Evolutionary conservation across 768 basidiomycete genomes (phyloP), one percentile per base, ranked within the genome.

Genomic region (Lentinula edodes): DNA sequence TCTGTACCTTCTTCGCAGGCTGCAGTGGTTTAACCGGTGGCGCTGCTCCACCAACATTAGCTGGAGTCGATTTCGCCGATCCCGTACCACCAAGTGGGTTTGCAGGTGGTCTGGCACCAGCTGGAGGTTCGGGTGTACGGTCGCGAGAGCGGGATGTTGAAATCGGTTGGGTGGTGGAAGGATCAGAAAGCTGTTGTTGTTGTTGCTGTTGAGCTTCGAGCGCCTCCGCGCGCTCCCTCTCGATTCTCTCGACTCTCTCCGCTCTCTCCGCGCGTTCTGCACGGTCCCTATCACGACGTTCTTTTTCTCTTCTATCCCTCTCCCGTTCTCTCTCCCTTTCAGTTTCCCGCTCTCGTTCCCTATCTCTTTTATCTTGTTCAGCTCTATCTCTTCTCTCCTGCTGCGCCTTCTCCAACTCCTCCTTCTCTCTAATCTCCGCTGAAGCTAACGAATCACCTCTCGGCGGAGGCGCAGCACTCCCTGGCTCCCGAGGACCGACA

Each of bases 11-110:
- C 80, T 91, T 92, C 36, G 74, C 69, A 0, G 89, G 83, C 69
- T 91, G 90, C 61, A 94, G 73, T 0, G 91, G 91, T 67, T 91
- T 87, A 38, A 93, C 85, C 1, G 83, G 78, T 0, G 85, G 82
- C 2, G 88, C 74, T 3, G 83, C 73, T 13, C 81, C 85, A 52
- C 83, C 81, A 12, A 82, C 69, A 2, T 79, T 83, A 12, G 85
- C 81, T n/a, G 85, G 83, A 1, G 62, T 65, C 66, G 75, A 73
- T 69, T 76, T 76, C 64, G 76, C 68, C 62, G 80, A 76, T 1
- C 71, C 66, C 18, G 13, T 6, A 13, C 42, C 42, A 23, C 71
- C 71, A 15, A 80, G 65, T 3, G 55, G 55, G 5, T 18, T 48
- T 1, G 46, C 46, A 2, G 69, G 74, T 20, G 81, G 78, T 12